These are phyloP conservation scores for Corinectria fuckeliana DNA, from an alignment of 2,329 filamentous ascomycete species.

Conservation along the genomic window DNA sequence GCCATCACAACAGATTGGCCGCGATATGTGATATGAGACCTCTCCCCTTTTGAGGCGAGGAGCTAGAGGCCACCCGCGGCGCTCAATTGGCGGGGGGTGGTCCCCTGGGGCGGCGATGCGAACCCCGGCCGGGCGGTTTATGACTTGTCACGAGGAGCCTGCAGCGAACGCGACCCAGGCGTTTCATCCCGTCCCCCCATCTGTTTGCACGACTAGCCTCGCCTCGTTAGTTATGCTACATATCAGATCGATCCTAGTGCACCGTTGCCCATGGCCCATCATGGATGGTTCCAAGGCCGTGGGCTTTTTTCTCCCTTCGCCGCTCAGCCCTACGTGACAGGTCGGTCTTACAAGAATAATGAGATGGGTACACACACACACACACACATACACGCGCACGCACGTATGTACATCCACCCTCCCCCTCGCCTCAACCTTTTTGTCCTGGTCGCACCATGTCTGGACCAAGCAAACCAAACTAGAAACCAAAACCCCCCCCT, in stretches of 20 bases:
- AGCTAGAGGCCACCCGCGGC: conserved; percentile 11
- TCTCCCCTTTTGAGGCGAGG: conserved; percentile 1
- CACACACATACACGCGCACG: no score
- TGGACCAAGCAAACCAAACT: neutral
- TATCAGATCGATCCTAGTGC: conserved; percentile 31
- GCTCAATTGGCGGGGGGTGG: conserved; percentile 8
- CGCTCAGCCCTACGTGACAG: conserved; percentile 20
- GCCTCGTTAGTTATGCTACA: conserved; percentile 24
- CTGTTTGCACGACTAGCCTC: conserved; percentile 31
- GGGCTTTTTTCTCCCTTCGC: neutral
- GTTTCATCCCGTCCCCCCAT: conserved; percentile 39
- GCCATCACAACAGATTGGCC: neutral
- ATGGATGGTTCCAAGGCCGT: neutral
- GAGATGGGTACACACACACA: neutral
- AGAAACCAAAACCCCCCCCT: no score
- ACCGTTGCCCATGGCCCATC: conserved; percentile 11
- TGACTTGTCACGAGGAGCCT: conserved; percentile 39
- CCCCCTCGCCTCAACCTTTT: neutral
- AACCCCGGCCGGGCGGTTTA: conserved; percentile 32
- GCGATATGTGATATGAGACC: conserved; percentile 13
- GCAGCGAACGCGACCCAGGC: conserved; percentile 32
- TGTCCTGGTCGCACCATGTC: conserved; percentile 1
- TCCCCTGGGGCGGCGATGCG: conserved; percentile 23
- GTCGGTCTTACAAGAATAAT: conserved; percentile 18
- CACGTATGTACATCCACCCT: neutral